phyloP scores from a whole-genome alignment of 176 grass and related monocot species.

The Echinochloa phyllopogon region DNA sequence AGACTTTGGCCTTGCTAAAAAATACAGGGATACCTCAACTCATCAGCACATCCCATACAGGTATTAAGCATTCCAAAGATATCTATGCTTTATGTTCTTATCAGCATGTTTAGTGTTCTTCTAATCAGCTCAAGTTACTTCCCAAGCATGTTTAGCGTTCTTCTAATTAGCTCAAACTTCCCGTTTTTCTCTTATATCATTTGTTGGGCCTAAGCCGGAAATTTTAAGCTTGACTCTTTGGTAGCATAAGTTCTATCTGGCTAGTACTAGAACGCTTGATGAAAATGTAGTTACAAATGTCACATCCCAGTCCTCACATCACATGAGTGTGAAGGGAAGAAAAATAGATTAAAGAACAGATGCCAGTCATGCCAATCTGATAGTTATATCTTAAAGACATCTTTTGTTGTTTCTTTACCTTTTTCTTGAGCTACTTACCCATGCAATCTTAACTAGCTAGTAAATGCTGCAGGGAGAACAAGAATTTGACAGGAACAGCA shows the following conservation, averaged over 20 bases:
- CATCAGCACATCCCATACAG: slow-evolving; percentile 97
- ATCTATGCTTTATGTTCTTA: background rate
- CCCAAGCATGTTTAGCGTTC: slow-evolving; percentile 5
- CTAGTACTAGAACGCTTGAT: background rate
- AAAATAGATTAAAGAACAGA: background rate
- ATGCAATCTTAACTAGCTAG: slow-evolving; percentile 33
- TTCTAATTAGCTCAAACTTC: background rate
- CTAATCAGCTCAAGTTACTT: slow-evolving; percentile 3
- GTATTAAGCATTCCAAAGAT: slow-evolving; percentile 34
- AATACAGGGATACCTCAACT: slow-evolving; percentile 86
- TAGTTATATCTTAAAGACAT: slow-evolving; percentile 3
- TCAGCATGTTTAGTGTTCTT: slow-evolving; percentile 25
- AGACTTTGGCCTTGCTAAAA: slow-evolving; percentile 99
- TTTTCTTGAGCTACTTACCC: background rate
- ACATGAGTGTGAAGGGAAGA: background rate
- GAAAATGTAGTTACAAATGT: slow-evolving; percentile 20
- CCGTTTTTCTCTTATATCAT: slow-evolving; percentile 1
- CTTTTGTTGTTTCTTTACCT: background rate
- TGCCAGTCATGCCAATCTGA: background rate
- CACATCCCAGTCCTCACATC: background rate
- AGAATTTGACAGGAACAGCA: slow-evolving; percentile 92
- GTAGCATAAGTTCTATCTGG: background rate
- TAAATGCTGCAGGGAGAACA: slow-evolving; percentile 86
- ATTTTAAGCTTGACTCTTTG: background rate
- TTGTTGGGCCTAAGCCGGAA: background rate